Conservation (phyloP, 2,329 filamentous ascomycete genomes). For the Rutstroemia sp. region DNA sequence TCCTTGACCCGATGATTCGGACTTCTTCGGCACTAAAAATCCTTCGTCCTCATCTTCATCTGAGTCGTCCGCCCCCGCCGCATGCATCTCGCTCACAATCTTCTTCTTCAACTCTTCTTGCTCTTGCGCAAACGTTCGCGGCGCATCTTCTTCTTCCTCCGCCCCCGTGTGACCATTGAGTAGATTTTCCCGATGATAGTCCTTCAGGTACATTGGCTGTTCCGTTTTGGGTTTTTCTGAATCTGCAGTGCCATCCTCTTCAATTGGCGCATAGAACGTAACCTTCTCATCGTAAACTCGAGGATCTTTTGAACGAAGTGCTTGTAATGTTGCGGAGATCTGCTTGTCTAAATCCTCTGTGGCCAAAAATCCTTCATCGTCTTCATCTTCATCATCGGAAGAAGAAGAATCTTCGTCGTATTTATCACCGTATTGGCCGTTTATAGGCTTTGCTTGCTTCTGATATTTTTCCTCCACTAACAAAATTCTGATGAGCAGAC, state of each 20-base stretch:
- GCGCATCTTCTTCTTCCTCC: constrained; percentile 50
- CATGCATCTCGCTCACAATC: constrained; percentile 75
- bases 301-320: constrained; percentile 86
- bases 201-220: constrained; percentile 76
- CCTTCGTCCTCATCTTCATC: constrained; percentile 46
- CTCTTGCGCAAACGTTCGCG: constrained; percentile 73
- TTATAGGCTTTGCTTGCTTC: constrained; percentile 34
- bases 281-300: constrained; percentile 75
- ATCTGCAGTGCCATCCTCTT: constrained; percentile 39
- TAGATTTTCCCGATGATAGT: constrained; percentile 91
- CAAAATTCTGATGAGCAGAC: constrained; percentile 4
- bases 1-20: constrained; percentile 34
- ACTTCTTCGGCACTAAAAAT: constrained; percentile 65
- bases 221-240: constrained; percentile 52
- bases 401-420: constrained; percentile 55
- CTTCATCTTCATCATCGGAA: constrained; percentile 71
- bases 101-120: constrained; percentile 75
- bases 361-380: constrained; percentile 81
- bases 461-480: constrained; percentile 82
- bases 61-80: constrained; percentile 38
- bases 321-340: constrained; percentile 78
- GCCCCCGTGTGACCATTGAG: constrained; percentile 60
- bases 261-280: constrained; percentile 68
- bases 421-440: constrained; percentile 35
- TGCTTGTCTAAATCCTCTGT: constrained; percentile 81